phyloP scores from a whole-genome alignment of 1,284 basidiomycete genomes.

The Lignosus rhinocerotis region DNA sequence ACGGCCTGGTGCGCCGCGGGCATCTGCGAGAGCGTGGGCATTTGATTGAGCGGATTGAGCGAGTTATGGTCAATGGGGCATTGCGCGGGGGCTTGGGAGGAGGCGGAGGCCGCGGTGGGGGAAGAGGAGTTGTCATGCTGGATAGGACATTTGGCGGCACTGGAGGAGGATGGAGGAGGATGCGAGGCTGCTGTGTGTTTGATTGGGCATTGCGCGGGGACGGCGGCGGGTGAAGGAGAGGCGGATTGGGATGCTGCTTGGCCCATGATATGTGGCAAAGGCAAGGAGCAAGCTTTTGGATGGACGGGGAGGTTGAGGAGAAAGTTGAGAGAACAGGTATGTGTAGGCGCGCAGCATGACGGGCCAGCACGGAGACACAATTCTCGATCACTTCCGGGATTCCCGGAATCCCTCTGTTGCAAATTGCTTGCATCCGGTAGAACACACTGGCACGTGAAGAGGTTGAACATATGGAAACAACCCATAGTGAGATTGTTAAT shows the following conservation, averaged over 20 bases:
- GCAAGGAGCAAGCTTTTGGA: neutral
- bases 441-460: neutral
- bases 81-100: constrained; percentile 29
- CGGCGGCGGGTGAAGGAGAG: constrained; percentile 32
- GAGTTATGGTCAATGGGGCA: constrained; percentile 52
- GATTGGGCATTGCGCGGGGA: constrained; percentile 39
- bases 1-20: constrained; percentile 59
- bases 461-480: too few relatives aligned
- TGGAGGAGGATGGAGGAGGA: constrained; percentile 8
- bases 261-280: constrained; percentile 23
- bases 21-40: constrained; percentile 79
- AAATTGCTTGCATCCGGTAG: too few relatives aligned
- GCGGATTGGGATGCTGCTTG: constrained; percentile 28
- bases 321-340: constrained; percentile 3
- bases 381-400: neutral
- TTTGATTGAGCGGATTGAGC: constrained; percentile 87
- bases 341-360: neutral
- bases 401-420: neutral
- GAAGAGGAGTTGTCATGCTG: constrained; percentile 36
- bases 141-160: constrained; percentile 46
- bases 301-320: neutral
- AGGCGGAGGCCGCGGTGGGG: constrained; percentile 9
- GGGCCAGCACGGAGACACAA: constrained; percentile 18
- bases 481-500: constrained; percentile 1
- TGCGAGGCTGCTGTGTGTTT: constrained; percentile 28